Base-by-base conservation (phyloP, 1,284 basidiomycete species). In the Rugosomyces carneus region DNA sequence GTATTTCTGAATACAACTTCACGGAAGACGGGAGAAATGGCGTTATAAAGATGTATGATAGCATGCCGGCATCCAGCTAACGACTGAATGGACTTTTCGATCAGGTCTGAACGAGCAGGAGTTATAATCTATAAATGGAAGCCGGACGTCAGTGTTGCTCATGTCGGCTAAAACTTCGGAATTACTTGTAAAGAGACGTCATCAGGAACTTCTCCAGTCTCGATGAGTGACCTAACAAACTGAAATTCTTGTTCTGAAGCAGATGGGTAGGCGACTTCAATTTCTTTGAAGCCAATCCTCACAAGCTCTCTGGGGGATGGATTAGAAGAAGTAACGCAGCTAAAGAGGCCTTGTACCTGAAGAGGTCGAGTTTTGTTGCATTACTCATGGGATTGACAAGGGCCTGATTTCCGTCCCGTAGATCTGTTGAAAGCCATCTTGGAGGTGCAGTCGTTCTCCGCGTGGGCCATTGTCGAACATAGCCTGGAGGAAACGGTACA, bases 1-100 rank as follows among this genome's bases (percentile, higher is more conserved):
- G 85, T 78, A 63, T 91, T 88, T 57, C 81, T 79, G 72, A 94
- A 94, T 16, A 94, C 92, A 53, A 93, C 88, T 52, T 84, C 75
- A 48, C 92, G 81, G 77, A 94, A 94, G 50, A 87, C 74, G 36
- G 87, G 83, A 18, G 81, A 89, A 8, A 88, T 88, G 23, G 91
- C 92, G 62, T 94, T 94, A 73, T 94, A 94, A 80, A 94, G 90
- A 69, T 94, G 92, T 46, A 94, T 80, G 62, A 94, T 91, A 48
- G 87, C 91, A 54, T 84, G 75, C 58, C 89, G 92, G 39, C 82
- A 76, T 43, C 90, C 91, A 42, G 80, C 81, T 37, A 93, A 75
- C n/a, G 89, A 72, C 44, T 88, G 84, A 52, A 94, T 82, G 0
- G 92, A 92, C 37, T 81, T 76, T 56, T 75, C 76, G 62, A 94